Percentiles rank a stretch among this genome's conserved stretches.
Conservation (phyloP, 2,329 filamentous ascomycete genomes). For the Exophiala lecanii-corni region DNA sequence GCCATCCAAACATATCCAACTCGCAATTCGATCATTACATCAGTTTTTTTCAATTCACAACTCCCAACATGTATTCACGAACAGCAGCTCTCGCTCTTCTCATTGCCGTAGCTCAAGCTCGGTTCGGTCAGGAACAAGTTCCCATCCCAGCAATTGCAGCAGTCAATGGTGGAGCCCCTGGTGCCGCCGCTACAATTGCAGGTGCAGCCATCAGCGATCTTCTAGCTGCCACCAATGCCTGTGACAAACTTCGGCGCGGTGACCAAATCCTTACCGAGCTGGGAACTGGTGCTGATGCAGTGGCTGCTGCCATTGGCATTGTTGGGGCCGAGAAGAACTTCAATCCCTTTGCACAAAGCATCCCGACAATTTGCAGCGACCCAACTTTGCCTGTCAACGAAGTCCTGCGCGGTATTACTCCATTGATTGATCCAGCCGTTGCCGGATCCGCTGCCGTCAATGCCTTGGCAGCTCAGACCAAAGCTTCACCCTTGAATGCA, state of each 20-base stretch:
- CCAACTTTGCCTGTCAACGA: constrained; percentile 57
- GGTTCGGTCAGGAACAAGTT: constrained; percentile 22
- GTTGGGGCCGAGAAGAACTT: constrained; percentile 69
- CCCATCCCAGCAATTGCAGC: constrained; percentile 23
- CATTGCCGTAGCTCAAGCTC: constrained; percentile 19
- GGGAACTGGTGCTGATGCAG: constrained; percentile 55
- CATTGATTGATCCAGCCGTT: constrained; percentile 62
- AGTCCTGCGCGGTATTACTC: constrained; percentile 61
- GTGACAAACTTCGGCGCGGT: constrained; percentile 60
- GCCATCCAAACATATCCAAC: neutral
- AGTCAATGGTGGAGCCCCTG: constrained; percentile 42
- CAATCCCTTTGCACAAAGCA: constrained; percentile 59
- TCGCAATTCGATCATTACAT: constrained; percentile 20
- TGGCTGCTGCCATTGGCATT: constrained; percentile 58
- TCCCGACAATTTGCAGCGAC: constrained; percentile 62
- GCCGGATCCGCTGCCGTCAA: constrained; percentile 55
- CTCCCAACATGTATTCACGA: constrained; percentile 13
- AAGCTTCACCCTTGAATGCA: constrained; percentile 53
- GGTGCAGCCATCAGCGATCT: constrained; percentile 59
- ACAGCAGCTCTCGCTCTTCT: constrained; percentile 10
- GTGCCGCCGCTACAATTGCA: constrained; percentile 59
- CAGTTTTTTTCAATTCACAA: constrained; percentile 3
- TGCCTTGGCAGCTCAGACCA: constrained; percentile 52
- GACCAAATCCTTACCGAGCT: constrained; percentile 61
- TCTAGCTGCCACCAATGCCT: constrained; percentile 61